Base-by-base conservation (phyloP, 2,329 filamentous ascomycete genomes). In the Escovopsis weberi region DNA sequence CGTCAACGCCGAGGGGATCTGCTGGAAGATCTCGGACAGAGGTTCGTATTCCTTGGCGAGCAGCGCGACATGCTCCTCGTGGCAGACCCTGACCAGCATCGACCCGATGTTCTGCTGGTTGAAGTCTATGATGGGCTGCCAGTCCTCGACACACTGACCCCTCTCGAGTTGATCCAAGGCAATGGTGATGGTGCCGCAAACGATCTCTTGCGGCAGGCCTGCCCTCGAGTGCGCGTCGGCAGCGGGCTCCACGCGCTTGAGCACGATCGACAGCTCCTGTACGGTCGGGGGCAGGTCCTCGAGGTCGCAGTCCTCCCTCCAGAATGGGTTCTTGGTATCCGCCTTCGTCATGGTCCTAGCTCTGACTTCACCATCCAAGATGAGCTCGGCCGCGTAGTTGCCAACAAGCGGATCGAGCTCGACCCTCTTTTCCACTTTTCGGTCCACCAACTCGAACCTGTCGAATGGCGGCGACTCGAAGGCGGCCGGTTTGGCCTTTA, bases 51-150 rank as follows among this genome's bases (percentile, higher is more conserved):
- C 86, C 45, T 82, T 77, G 6, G 80, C 77, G 63, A 93, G 80
- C 33, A 98, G 70, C 9, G 96, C 88, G 6, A 94, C 83, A 40
- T 91, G 78, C 61, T 98, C 89, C 43, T 94, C 85, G 49, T 91
- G 79, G 37, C 81, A 78, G 19, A 93, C 70, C 55, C 80, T 86
- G 61, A 95, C 76, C 41, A 94, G 70, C 66, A 94, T 82, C 47
- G 88, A 85, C 26, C 88, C 89, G 39, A 94, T 74, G 1, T 72
- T 68, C 51, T 87, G 81, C 47, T 85, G 78, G 48, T 75, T 78
- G 50, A 82, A 80, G 53, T 94, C 85, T 39, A 80, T 63, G 19
- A 94, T 76, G 12, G 80, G 82, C 67, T 86, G 82, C 89, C 88
- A 95, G 54, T 87, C 82, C 59, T 96, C 89, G 32, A 80, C 72